phyloP scores from a whole-genome alignment of 768 basidiomycete species.

The Dictyophora rubrovolvata region DNA sequence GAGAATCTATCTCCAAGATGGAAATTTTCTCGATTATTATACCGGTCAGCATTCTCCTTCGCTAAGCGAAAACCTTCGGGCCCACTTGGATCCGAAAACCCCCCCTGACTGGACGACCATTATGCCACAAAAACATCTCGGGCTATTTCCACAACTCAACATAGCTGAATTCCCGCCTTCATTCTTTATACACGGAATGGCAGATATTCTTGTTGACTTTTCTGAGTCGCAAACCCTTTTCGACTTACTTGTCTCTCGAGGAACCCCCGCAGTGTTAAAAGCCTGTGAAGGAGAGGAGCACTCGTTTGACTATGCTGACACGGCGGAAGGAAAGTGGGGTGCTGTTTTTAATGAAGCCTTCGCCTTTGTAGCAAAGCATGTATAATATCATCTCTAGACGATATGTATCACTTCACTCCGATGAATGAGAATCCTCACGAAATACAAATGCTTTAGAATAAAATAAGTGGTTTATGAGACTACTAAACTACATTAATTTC shows the following conservation, averaged over 20 bases:
- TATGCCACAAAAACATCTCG: conserved; percentile 23
- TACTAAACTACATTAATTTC: conserved; percentile 13
- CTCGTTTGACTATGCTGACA: conserved; percentile 42
- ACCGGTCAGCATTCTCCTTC: conserved; percentile 35
- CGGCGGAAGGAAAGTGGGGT: conserved; percentile 32
- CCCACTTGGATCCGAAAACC: background rate
- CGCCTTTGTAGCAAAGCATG: conserved; percentile 10
- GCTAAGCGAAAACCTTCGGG: conserved; percentile 34
- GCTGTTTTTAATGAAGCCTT: conserved; percentile 26
- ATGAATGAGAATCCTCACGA: background rate
- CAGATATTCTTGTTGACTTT: conserved; percentile 36
- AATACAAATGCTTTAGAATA: background rate
- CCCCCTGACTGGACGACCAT: background rate
- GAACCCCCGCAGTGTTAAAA: conserved; percentile 26
- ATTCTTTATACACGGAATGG: conserved; percentile 37
- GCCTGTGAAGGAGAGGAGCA: conserved; percentile 39
- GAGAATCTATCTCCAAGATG: conserved; percentile 51
- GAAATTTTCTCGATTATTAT: conserved; percentile 47
- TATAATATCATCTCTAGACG: background rate
- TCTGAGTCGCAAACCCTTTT: conserved; percentile 31
- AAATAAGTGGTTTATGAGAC: background rate
- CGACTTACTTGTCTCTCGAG: conserved; percentile 24
- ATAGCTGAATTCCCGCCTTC: conserved; percentile 35
- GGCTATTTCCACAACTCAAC: conserved; percentile 38
- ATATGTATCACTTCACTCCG: background rate